These are phyloP conservation scores for Sanghuangporus sanghuang DNA, from an alignment of 1,284 basidiomycete genomes.

Conservation along the genomic window DNA sequence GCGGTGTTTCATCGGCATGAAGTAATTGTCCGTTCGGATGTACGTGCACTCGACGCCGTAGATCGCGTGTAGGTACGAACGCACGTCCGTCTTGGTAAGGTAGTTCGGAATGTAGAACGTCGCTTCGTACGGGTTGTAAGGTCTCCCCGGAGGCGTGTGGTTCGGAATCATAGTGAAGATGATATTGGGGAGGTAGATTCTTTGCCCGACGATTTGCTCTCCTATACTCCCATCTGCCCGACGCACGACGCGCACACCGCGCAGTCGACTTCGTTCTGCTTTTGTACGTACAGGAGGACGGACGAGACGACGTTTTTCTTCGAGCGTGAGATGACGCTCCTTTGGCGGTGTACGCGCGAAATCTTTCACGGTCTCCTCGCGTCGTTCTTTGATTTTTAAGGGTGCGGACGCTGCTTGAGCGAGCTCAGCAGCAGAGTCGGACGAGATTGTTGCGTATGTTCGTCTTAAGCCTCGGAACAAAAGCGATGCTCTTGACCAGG, in stretches of 20 bases:
- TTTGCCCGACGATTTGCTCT: slow-evolving; percentile 65
- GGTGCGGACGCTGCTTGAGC: slow-evolving; percentile 16
- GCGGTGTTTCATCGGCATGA: slow-evolving; percentile 47
- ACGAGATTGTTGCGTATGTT: slow-evolving; percentile 11
- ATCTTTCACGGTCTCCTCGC: not conserved
- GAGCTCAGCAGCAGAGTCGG: not conserved
- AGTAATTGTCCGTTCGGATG: slow-evolving; percentile 89
- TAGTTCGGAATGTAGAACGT: slow-evolving; percentile 87
- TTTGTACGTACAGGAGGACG: not conserved
- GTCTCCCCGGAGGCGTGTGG: slow-evolving; percentile 65
- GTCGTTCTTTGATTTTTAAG: slow-evolving; percentile 12
- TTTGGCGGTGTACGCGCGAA: slow-evolving; percentile 4
- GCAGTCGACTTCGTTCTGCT: slow-evolving; percentile 38
- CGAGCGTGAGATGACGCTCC: not conserved
- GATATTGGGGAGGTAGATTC: slow-evolving; percentile 87
- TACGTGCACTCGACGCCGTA: slow-evolving; percentile 90
- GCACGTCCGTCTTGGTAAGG: slow-evolving; percentile 88
- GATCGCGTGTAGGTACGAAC: slow-evolving; percentile 77
- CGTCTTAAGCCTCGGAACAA: slow-evolving; percentile 5
- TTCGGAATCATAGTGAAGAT: slow-evolving; percentile 83
- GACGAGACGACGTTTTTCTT: slow-evolving; percentile 5
- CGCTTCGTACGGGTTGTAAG: slow-evolving; percentile 93
- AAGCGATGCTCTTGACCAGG: not conserved
- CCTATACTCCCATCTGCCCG: slow-evolving; percentile 36
- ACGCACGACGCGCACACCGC: slow-evolving; percentile 46